Percentiles rank a stretch among this genome's conserved stretches.
phyloP scores from a whole-genome alignment of 495 filamentous ascomycete species.

The Aspergillus mulundensis region DNA sequence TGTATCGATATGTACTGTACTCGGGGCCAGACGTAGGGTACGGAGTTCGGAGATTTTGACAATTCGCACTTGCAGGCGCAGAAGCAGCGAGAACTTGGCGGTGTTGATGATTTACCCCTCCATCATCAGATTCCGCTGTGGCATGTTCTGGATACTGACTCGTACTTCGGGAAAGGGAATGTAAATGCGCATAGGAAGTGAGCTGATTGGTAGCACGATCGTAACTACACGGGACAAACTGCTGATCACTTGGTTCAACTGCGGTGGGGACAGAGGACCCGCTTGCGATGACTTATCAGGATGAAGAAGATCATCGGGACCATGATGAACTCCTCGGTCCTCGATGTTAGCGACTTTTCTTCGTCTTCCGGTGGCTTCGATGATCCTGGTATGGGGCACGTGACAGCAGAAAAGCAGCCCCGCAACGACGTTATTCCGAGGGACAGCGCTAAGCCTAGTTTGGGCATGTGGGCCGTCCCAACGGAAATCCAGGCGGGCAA shows the following conservation, averaged over 20 bases:
- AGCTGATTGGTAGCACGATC: constrained; percentile 5
- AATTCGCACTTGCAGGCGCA: too few species aligned
- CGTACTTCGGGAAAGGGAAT: not conserved
- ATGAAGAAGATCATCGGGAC: not conserved
- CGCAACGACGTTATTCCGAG: not conserved
- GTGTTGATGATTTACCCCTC: not conserved
- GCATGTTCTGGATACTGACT: not conserved
- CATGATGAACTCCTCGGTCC: not conserved
- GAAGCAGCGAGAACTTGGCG: not conserved
- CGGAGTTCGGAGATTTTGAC: not conserved
- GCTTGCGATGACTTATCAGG: not conserved
- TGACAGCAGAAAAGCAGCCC: not conserved
- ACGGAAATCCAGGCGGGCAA: not conserved
- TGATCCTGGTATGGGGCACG: not conserved
- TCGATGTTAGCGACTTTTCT: not conserved
- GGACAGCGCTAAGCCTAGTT: not conserved
- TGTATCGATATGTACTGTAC: too few species aligned
- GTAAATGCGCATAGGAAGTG: not conserved
- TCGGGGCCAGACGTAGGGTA: not conserved
- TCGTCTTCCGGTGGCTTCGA: not conserved
- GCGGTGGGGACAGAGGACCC: not conserved
- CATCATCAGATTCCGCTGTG: too few species aligned
- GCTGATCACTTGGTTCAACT: constrained; percentile 9
- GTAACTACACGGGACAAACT: not conserved
- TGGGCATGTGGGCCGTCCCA: not conserved